Base-by-base conservation (phyloP, 257 asterid genomes). In the Lavandula angustifolia region DNA sequence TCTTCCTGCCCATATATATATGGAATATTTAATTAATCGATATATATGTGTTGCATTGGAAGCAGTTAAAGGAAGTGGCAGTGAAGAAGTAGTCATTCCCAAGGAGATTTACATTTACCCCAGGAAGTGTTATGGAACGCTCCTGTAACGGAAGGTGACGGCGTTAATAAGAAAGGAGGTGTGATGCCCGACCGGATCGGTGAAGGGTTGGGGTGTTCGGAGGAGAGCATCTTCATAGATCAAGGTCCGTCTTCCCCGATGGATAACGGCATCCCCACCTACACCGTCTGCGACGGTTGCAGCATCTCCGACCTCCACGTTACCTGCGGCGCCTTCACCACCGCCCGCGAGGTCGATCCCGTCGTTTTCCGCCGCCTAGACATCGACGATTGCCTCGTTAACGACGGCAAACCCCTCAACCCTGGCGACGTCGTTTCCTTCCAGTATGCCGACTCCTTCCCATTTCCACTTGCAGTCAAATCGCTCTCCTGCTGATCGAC, bases 291-390 rank as follows among this genome's bases (percentile, higher is more conserved):
- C 2, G 88, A 67, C 40, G 76, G 78, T 6, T 86, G 95, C 58
- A 69, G 69, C 71, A 73, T 90, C 63, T 77, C 87, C 9, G 31
- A 71, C 71, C 82, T 90, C 75, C 97, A 90, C 69, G 65, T 87
- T 18, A 80, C 74, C 42, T 90, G 97, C 60, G 96, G 95, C 2
- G 84, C 85, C 89, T 90, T 82, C 77, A 82, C 92, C 75, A 78
- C 97, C 0, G 95, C 88, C 33, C 61, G 86, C 5, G 47, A 79
- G 43, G 42, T 87, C 1, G 59, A 85, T 33, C 97, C 97, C 0
- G 34, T 3, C 1, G 5, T 82, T 5, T 85, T 90, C 68, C 67
- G 83, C 29, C 51, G 97, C 16, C 3, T 90, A 0, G 46, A 22
- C 0, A 76, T 74, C 44, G 65, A 87, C 0, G 91, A 90, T 16